Evolutionary conservation across 225 moss, liverwort and hornwort species (phyloP).

Genomic region (Anthoceros angustus): DNA sequence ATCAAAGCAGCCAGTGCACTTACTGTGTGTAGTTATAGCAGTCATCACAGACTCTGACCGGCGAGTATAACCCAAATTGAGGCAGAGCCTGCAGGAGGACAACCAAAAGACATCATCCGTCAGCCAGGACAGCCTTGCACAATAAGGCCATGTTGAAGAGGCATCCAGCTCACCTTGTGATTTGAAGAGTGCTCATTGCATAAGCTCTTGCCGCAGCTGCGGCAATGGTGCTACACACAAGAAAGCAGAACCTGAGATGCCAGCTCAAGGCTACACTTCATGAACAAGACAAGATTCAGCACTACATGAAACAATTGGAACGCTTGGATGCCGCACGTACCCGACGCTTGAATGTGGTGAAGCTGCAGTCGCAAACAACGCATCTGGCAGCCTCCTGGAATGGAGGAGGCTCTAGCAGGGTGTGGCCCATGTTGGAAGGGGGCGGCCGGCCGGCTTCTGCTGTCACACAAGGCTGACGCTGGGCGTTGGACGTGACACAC

Average conservation of each 20-base stretch:
- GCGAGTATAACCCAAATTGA: slow-evolving; percentile 79
- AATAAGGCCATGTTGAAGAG: neutral
- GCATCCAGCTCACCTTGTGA: slow-evolving; percentile 48
- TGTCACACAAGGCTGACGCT: neutral
- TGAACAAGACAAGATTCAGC: neutral
- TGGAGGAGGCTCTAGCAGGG: slow-evolving; percentile 62
- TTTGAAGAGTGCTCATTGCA: slow-evolving; percentile 90
- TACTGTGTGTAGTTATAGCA: slow-evolving; percentile 79
- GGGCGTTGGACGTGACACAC: no score
- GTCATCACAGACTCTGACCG: slow-evolving; percentile 90
- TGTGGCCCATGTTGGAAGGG: neutral
- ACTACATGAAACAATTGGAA: neutral
- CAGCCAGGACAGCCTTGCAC: slow-evolving; percentile 3
- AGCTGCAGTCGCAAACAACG: slow-evolving; percentile 53
- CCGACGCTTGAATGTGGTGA: slow-evolving; percentile 92
- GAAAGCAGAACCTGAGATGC: slow-evolving; percentile 1
- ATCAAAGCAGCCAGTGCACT: slow-evolving; percentile 10
- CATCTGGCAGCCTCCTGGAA: slow-evolving; percentile 68
- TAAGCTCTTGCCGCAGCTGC: slow-evolving; percentile 77
- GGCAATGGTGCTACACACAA: slow-evolving; percentile 80
- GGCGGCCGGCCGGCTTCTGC: neutral
- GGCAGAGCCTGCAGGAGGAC: slow-evolving; percentile 55
- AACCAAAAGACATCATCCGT: neutral
- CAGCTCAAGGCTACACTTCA: neutral
- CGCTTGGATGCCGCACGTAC: slow-evolving; percentile 20